Evolutionary conservation across 805 yeast genomes (phyloP).

Genomic region (Saturnispora galanensis): DNA sequence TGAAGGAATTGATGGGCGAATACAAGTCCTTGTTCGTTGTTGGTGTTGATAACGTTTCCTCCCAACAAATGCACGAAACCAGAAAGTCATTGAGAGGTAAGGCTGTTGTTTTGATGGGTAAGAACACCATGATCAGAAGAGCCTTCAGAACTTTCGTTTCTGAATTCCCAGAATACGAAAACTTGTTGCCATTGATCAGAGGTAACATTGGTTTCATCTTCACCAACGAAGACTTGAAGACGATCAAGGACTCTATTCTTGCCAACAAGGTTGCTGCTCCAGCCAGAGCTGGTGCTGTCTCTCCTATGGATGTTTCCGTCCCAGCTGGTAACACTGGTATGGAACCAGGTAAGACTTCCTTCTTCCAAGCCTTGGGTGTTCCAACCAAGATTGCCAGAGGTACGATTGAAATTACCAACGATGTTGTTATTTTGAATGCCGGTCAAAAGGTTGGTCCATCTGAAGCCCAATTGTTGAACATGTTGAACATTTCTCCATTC

Average conservation of each 20-base stretch:
- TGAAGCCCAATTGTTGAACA: conserved; percentile 96
- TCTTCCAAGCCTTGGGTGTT: conserved; percentile 99
- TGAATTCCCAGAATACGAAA: conserved; percentile 95
- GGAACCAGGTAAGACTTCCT: conserved; percentile 99
- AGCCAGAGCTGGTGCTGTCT: conserved; percentile 99
- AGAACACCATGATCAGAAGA: conserved; percentile 99
- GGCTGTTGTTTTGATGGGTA: conserved; percentile 98
- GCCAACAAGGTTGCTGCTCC: conserved; percentile 99
- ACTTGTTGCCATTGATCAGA: conserved; percentile 84
- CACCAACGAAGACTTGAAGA: conserved; percentile 93
- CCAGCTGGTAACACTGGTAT: conserved; percentile 99
- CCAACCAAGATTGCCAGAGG: conserved; percentile 99
- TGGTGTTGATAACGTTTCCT: conserved; percentile 99
- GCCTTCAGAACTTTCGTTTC: conserved; percentile 93
- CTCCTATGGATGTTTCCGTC: conserved; percentile 95
- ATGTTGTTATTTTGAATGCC: conserved; percentile 87
- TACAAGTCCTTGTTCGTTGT: conserved; percentile 97
- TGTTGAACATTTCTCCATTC: conserved; percentile 99
- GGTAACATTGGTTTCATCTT: conserved; percentile 99
- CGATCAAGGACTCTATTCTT: conserved; percentile 78
- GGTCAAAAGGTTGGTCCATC: conserved; percentile 94
- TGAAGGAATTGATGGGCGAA: conserved; percentile 90
- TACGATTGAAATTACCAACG: conserved; percentile 98
- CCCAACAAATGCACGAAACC: conserved; percentile 99
- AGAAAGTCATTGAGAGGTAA: conserved; percentile 93